A percentile compares a stretch with the other conserved stretches of the same genome.
These are phyloP conservation scores for Puccinia horiana DNA, from an alignment of 1,284 basidiomycete species.

Conservation along the genomic window DNA sequence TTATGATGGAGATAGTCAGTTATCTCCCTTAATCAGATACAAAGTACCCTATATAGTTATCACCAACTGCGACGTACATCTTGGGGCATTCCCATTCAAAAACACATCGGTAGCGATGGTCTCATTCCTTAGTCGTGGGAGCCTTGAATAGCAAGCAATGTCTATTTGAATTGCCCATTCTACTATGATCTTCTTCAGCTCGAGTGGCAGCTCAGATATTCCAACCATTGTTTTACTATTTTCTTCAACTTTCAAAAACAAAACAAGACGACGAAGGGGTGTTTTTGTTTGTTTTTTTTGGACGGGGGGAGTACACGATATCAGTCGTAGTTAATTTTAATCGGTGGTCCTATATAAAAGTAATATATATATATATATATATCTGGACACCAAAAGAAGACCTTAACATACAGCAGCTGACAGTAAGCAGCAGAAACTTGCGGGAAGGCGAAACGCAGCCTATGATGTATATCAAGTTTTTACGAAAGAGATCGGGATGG, in stretches of 20 bases:
- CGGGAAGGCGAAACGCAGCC: too few relatives aligned
- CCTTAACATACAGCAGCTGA: too few relatives aligned
- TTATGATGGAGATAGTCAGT: background rate
- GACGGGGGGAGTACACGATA: too few relatives aligned
- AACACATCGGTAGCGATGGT: background rate
- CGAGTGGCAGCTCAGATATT: background rate
- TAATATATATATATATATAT: too few relatives aligned
- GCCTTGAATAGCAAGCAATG: background rate
- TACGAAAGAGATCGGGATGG: too few relatives aligned
- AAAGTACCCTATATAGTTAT: background rate
- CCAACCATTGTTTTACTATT: background rate
- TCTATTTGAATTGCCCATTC: background rate
- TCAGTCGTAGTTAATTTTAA: too few relatives aligned
- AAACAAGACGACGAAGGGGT: background rate
- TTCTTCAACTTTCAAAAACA: background rate
- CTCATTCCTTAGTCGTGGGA: background rate
- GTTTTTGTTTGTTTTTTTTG: background rate
- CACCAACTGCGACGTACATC: background rate
- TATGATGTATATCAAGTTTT: too few relatives aligned
- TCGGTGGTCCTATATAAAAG: too few relatives aligned
- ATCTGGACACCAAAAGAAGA: too few relatives aligned
- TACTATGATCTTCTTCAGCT: background rate
- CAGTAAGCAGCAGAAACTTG: too few relatives aligned
- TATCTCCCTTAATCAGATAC: background rate
- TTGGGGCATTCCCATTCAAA: slow-evolving; percentile 12